These are phyloP conservation scores for Pugionium dolabratum DNA, from an alignment of 345 rosid species.

Conservation along the genomic window DNA sequence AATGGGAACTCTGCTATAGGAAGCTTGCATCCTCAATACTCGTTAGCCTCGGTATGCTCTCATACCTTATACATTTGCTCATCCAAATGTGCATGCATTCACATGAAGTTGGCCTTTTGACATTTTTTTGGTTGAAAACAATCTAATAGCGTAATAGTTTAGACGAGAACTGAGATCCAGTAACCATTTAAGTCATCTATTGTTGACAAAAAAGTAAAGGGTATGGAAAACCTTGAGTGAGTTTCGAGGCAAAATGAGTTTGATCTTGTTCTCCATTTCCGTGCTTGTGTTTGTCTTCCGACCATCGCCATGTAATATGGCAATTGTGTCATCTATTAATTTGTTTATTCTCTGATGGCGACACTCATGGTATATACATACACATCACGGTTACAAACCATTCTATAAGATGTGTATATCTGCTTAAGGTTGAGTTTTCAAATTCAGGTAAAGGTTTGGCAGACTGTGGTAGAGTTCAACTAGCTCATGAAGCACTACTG, in stretches of 20 bases:
- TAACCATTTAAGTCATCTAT: neutral
- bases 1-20: conserved; percentile 73
- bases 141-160: conserved; percentile 12
- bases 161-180: conserved; percentile 20
- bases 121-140: conserved; percentile 10
- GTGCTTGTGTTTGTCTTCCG: conserved; percentile 18
- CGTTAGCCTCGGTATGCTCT: conserved; percentile 60
- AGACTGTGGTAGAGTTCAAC: conserved; percentile 53
- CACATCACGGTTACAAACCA: conserved; percentile 1
- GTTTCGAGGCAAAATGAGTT: conserved; percentile 17
- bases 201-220: conserved; percentile 10
- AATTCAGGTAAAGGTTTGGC: conserved; percentile 73
- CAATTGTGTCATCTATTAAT: conserved; percentile 5
- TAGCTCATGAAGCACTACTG: conserved; percentile 58
- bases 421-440: conserved; percentile 27
- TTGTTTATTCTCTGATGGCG: conserved; percentile 1
- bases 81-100: conserved; percentile 17
- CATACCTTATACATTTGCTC: conserved; percentile 23
- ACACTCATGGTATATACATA: neutral
- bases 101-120: conserved; percentile 28
- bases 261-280: conserved; percentile 22
- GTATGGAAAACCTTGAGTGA: conserved; percentile 17
- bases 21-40: conserved; percentile 57
- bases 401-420: conserved; percentile 23
- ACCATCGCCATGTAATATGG: conserved; percentile 20